Evolutionary conservation across 768 basidiomycete species (phyloP).

Genomic region (Panellus pusillus): DNA sequence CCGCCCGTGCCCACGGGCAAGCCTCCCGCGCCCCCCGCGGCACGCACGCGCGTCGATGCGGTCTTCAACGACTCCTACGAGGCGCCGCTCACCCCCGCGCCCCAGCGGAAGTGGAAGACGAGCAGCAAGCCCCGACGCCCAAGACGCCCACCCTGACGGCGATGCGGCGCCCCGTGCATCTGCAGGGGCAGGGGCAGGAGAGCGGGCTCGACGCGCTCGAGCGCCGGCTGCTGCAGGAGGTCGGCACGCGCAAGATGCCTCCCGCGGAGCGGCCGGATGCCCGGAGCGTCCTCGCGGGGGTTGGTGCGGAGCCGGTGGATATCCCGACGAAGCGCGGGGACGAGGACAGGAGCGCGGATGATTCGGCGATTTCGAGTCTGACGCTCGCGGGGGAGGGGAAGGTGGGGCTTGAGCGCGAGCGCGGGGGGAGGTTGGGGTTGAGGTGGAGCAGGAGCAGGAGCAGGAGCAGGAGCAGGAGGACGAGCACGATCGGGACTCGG

Average conservation of each 20-base stretch:
- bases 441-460: conserved; percentile 23
- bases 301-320: conserved; percentile 13
- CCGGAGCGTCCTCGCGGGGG: conserved; percentile 28
- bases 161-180: conserved; percentile 17
- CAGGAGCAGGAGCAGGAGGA: conserved; percentile 31
- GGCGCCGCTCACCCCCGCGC: too few species aligned
- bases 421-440: conserved; percentile 17
- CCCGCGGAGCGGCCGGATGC: conserved; percentile 33
- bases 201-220: conserved; percentile 76
- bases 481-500: conserved; percentile 35
- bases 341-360: conserved; percentile 28
- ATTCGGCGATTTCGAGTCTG: conserved; percentile 58
- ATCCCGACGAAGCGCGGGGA: conserved; percentile 11
- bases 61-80: conserved; percentile 16
- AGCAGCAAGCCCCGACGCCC: conserved; percentile 39
- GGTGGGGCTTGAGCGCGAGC: conserved; percentile 29
- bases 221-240: conserved; percentile 63
- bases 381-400: conserved; percentile 48
- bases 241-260: conserved; percentile 61
- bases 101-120: not conserved
- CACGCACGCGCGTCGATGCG: conserved; percentile 31
- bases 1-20: conserved; percentile 56
- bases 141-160: conserved; percentile 57
- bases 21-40: conserved; percentile 15
- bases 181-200: conserved; percentile 32